These are phyloP conservation scores for Aspergillus tamarii DNA, from an alignment of 2,329 filamentous ascomycete species.

Conservation along the genomic window DNA sequence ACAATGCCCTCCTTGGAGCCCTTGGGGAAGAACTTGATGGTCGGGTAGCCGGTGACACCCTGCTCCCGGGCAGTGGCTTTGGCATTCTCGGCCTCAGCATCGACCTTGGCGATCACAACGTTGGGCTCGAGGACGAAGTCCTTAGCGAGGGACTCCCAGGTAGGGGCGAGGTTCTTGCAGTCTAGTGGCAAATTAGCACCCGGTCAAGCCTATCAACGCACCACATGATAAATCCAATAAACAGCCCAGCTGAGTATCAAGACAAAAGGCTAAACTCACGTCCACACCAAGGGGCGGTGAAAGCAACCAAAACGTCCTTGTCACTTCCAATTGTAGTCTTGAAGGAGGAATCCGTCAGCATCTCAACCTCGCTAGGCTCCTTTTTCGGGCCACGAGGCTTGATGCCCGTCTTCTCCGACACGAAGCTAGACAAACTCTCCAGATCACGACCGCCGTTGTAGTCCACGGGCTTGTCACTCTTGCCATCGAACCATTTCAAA, in stretches of 20 bases:
- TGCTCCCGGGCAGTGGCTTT: constrained; percentile 77
- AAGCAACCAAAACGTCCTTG: constrained; percentile 90
- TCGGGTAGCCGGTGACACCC: constrained; percentile 85
- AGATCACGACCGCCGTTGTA: constrained; percentile 87
- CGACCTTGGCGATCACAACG: constrained; percentile 91
- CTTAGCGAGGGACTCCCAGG: constrained; percentile 82
- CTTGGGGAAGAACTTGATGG: constrained; percentile 95
- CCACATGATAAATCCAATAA: too few species aligned
- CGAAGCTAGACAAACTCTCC: constrained; percentile 79
- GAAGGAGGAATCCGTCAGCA: constrained; percentile 81
- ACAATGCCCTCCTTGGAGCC: constrained; percentile 71
- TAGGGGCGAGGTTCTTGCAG: constrained; percentile 92
- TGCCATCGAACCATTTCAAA: constrained; percentile 96
- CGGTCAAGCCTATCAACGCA: not conserved
- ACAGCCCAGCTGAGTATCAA: not conserved
- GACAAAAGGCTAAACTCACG: constrained; percentile 65
- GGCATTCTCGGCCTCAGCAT: constrained; percentile 84
- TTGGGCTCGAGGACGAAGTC: constrained; percentile 77
- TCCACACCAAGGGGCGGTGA: constrained; percentile 98
- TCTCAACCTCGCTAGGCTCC: constrained; percentile 73
- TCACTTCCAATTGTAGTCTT: constrained; percentile 76
- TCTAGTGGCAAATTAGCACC: constrained; percentile 58
- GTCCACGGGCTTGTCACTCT: constrained; percentile 80
- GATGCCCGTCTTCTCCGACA: constrained; percentile 83
- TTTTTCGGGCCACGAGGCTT: constrained; percentile 68